phyloP scores from a whole-genome alignment of 352 stramenopile genomes.

The Phytophthora pseudosyringae region DNA sequence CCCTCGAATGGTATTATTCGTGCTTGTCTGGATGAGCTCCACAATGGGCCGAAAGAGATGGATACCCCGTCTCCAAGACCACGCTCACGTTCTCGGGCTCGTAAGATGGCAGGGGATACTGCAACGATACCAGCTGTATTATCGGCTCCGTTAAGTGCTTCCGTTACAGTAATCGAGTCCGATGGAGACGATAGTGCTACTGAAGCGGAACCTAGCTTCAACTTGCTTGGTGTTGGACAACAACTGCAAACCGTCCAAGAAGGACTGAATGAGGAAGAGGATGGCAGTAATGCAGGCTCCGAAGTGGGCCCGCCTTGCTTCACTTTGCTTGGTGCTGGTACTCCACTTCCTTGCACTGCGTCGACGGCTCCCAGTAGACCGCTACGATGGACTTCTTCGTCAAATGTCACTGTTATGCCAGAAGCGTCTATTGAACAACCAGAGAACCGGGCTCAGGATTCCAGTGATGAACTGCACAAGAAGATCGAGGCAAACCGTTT shows the following conservation, averaged over 20 bases:
- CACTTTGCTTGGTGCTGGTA: slow-evolving; percentile 18
- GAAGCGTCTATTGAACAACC: background rate
- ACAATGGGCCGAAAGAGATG: slow-evolving; percentile 14
- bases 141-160: slow-evolving; percentile 17
- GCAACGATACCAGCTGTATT: slow-evolving; percentile 2
- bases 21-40: slow-evolving; percentile 63
- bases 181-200: slow-evolving; percentile 23
- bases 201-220: slow-evolving; percentile 36
- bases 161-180: slow-evolving; percentile 16
- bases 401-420: background rate
- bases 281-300: background rate
- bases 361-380: background rate
- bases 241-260: slow-evolving; percentile 14
- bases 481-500: slow-evolving; percentile 78
- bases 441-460: background rate
- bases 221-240: slow-evolving; percentile 24
- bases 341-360: slow-evolving; percentile 1
- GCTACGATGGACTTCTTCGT: background rate
- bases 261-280: slow-evolving; percentile 2
- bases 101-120: background rate
- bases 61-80: slow-evolving; percentile 19
- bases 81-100: slow-evolving; percentile 12
- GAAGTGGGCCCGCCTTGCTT: slow-evolving; percentile 29
- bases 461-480: slow-evolving; percentile 33
- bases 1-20: slow-evolving; percentile 67